A percentile compares a stretch with the other conserved stretches of the same genome.
Evolutionary conservation across 495 filamentous ascomycete genomes (phyloP).

Genomic region (Collariella sp.): DNA sequence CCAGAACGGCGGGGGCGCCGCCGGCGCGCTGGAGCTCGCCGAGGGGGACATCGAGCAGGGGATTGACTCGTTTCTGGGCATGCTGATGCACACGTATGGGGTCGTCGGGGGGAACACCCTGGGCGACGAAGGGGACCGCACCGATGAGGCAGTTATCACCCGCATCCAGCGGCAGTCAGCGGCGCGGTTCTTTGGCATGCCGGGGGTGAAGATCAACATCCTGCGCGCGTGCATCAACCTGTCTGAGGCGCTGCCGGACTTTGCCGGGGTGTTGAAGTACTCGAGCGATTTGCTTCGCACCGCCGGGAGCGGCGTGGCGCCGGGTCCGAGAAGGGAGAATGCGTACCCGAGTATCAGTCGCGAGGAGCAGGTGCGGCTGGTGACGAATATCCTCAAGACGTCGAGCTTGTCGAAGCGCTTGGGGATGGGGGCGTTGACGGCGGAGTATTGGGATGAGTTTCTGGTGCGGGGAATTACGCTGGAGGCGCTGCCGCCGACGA

Average conservation of each 20-base stretch:
- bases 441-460: constrained; percentile 96
- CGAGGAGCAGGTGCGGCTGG: constrained; percentile 77
- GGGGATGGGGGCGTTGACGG: constrained; percentile 57
- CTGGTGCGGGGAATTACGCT: constrained; percentile 74
- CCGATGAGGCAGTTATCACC: constrained; percentile 42
- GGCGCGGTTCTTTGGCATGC: constrained; percentile 53
- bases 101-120: constrained; percentile 29
- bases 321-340: constrained; percentile 51
- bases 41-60: constrained; percentile 71
- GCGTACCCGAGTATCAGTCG: constrained; percentile 56
- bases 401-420: constrained; percentile 64
- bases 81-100: constrained; percentile 44
- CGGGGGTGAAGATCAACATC: constrained; percentile 71
- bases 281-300: constrained; percentile 75
- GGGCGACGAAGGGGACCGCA: constrained; percentile 24
- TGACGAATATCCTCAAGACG: constrained; percentile 77
- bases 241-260: constrained; percentile 88
- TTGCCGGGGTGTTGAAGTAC: constrained; percentile 76
- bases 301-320: constrained; percentile 69
- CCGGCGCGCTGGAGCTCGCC: constrained; percentile 58
- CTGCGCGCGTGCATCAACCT: constrained; percentile 78
- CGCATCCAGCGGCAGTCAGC: constrained; percentile 45
- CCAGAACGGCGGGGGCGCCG: constrained; percentile 35
- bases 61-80: constrained; percentile 45
- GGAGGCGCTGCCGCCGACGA: constrained; percentile 37